Base-by-base conservation (phyloP, 2,329 filamentous ascomycete genomes). In the Thielaviopsis musarum region DNA sequence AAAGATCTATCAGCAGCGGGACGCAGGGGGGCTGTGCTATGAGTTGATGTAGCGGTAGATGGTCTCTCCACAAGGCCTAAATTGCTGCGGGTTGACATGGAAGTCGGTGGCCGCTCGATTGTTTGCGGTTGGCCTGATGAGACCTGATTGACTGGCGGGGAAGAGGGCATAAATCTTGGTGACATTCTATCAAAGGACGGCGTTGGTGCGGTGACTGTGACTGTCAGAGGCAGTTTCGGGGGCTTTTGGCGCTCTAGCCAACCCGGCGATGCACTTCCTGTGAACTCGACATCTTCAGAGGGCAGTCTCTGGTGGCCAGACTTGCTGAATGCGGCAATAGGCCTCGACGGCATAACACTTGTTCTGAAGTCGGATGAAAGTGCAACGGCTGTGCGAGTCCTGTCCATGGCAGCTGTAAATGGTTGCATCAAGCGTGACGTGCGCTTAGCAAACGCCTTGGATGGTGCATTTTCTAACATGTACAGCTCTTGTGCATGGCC, bases 401-500 rank as follows among this genome's bases (percentile, higher is more conserved):
- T 56, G 12, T 56, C 52, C 6, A 54, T 45, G 4, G 53, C 53
- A 9, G 22, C 41, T 28, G 57, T 30, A 17, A 56, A 56, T 41
- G 41, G 26, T 38, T 45, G 54, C 10, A 24, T 21, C 3, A 30
- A 10, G 19, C 53, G 38, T 17, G 56, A 15, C 15, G 19, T 30
- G 55, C 38, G 54, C 28, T 58, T 63, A 45, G 54, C 34, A 56
- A 60, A 56, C 58, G 63, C 45, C 65, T 62, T 53, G 63, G 65
- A 30, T 62, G 64, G 63, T 61, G 65, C 19, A 62, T 56, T 38
- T 64, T 63, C 15, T 64, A 65, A 48, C 38, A 51, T 53, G 38
- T 49, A 52, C n/a, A 58, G 51, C 28, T 57, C 57, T 9, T 55
- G 53, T 3, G 54, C 58, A 52, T 54, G 49, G 15, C 53, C 57